phyloP scores from a whole-genome alignment of 371 early-diverging fungal species.

The Massospora cicadina region DNA sequence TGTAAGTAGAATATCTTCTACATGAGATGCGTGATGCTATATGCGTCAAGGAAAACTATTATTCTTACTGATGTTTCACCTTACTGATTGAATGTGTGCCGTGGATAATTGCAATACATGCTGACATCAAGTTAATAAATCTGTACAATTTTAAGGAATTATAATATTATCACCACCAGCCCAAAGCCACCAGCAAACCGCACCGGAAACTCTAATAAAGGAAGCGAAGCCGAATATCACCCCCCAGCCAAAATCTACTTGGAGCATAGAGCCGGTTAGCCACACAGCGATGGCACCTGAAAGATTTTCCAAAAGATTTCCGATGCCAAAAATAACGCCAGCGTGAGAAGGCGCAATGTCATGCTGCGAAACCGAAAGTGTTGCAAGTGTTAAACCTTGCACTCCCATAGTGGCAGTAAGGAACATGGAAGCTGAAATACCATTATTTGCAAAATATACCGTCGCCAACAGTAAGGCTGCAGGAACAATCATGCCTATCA shows the following conservation, averaged over 20 bases:
- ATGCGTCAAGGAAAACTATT: no score
- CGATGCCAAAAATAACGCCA: slow-evolving; percentile 2
- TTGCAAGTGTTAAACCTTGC: not conserved
- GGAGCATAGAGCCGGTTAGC: not conserved
- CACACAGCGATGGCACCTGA: not conserved
- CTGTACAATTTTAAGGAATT: slow-evolving; percentile 30
- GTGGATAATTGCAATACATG: no score
- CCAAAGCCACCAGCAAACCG: not conserved
- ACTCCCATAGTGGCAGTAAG: not conserved
- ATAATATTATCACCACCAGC: not conserved
- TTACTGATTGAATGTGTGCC: no score
- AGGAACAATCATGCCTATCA: slow-evolving; percentile 1
- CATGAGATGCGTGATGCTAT: no score
- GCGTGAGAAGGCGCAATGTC: slow-evolving; percentile 6
- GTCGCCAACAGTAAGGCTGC: not conserved
- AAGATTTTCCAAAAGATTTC: not conserved
- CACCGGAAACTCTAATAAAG: not conserved
- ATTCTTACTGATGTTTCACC: no score
- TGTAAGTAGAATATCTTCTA: no score
- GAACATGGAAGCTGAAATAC: not conserved
- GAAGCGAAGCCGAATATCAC: not conserved
- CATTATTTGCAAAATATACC: not conserved
- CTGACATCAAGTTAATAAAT: no score
- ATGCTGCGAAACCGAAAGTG: not conserved
- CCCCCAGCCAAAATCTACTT: not conserved